Evolutionary conservation across 129 eudicot species (phyloP).

Genomic region (Artemisia tridentata): DNA sequence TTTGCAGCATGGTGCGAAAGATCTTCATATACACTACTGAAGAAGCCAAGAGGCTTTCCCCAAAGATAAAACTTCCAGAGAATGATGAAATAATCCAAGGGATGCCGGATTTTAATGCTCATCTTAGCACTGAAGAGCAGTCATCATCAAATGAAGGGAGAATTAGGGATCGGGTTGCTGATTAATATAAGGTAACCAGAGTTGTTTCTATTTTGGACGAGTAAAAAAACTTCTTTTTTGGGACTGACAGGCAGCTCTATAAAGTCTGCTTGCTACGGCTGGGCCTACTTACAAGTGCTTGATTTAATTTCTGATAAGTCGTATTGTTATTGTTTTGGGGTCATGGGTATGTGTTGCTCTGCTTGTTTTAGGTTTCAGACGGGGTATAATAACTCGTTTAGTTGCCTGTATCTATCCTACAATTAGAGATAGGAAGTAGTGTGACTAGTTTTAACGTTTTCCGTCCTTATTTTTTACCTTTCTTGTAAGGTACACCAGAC

Average conservation of each 20-base stretch:
- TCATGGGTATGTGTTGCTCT: no score
- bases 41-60: slow-evolving; percentile 82
- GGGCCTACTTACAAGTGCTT: slow-evolving; percentile 16
- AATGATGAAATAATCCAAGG: slow-evolving; percentile 52
- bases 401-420: no score
- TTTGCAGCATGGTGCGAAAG: slow-evolving; percentile 90
- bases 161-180: slow-evolving; percentile 55
- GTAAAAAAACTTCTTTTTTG: slow-evolving; percentile 9
- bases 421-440: no score
- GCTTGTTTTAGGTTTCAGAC: no score
- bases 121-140: slow-evolving; percentile 65
- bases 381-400: no score
- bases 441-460: no score
- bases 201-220: slow-evolving; percentile 1
- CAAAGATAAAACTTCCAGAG: slow-evolving; percentile 61
- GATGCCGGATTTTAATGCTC: slow-evolving; percentile 41
- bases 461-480: no score
- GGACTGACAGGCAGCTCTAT: slow-evolving; percentile 12
- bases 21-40: slow-evolving; percentile 79
- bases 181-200: slow-evolving; percentile 3
- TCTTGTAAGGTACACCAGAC: slow-evolving; percentile 9
- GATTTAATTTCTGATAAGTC: slow-evolving; percentile 14
- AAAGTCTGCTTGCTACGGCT: slow-evolving; percentile 9
- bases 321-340: no score
- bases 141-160: slow-evolving; percentile 69